Percentiles rank a stretch among this genome's conserved stretches.
phyloP scores from a whole-genome alignment of 179 eudicot species.

The Silene coronaria region DNA sequence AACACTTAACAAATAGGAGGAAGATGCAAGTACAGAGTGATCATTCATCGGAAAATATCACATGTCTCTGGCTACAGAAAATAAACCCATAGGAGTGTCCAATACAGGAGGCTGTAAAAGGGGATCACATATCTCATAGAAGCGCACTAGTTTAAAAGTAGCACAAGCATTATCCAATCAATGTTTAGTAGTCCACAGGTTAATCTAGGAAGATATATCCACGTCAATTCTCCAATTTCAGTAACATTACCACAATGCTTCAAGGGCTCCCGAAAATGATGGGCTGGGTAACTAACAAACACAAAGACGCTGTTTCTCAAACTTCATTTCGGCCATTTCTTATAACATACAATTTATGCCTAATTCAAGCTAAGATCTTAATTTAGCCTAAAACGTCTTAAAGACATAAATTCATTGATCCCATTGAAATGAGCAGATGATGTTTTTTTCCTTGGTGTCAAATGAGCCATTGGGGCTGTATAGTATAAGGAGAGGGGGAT shows the following conservation, averaged over 20 bases:
- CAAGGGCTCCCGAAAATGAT: too few species aligned
- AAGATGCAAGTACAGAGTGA: not conserved
- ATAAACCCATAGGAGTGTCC: not conserved
- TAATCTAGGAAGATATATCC: not conserved
- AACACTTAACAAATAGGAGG: not conserved
- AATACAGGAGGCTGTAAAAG: not conserved
- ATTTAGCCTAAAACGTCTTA: not conserved
- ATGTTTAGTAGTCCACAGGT: not conserved
- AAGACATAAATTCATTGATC: not conserved
- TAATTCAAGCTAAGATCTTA: not conserved
- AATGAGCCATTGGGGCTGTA: too few species aligned
- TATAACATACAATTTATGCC: not conserved
- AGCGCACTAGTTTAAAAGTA: not conserved
- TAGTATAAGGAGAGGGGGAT: too few species aligned
- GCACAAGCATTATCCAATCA: not conserved
- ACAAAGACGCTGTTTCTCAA: too few species aligned
- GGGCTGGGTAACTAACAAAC: too few species aligned
- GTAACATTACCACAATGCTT: not conserved
- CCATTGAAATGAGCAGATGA: not conserved
- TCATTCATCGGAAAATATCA: not conserved
- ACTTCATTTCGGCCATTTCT: not conserved
- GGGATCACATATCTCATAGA: constrained; percentile 3
- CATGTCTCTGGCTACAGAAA: constrained; percentile 1
- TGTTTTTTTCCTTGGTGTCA: too few species aligned
- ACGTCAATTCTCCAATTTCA: not conserved